These are phyloP conservation scores for Polysphondylium violaceum DNA, from an alignment of 78 protist genomes.

Conservation along the genomic window DNA sequence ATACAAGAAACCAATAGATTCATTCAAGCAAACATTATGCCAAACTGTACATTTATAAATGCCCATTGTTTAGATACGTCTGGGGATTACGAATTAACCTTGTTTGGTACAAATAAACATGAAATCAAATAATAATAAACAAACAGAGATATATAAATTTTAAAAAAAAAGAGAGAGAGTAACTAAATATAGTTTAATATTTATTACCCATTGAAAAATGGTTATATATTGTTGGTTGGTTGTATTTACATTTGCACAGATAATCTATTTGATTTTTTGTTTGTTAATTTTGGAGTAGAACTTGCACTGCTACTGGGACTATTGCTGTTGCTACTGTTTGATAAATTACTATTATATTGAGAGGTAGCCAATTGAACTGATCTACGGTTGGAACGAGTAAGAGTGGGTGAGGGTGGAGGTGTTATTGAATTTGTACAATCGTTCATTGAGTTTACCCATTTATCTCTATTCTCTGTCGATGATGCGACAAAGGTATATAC, in stretches of 20 bases:
- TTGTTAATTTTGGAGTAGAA: background rate
- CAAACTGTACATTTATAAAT: constrained; percentile 9
- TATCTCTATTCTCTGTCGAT: constrained; percentile 39
- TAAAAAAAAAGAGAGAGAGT: background rate
- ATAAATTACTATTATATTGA: too few species aligned
- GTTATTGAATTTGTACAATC: constrained; percentile 19
- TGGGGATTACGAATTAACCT: constrained; percentile 24
- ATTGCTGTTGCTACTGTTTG: background rate
- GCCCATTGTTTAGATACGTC: constrained; percentile 6
- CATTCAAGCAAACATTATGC: background rate
- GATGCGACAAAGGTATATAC: constrained; percentile 65
- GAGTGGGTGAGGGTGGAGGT: constrained; percentile 50
- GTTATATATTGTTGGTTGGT: too few species aligned
- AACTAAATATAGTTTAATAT: too few species aligned
- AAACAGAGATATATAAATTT: background rate
- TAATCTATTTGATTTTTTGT: background rate
- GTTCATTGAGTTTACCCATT: constrained; percentile 29
- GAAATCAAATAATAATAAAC: background rate
- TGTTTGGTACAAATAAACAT: constrained; percentile 29
- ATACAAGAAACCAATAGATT: background rate
- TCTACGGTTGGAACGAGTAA: background rate
- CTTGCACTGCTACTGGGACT: background rate
- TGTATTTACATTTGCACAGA: too few species aligned
- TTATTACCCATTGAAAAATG: too few species aligned
- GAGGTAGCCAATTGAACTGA: background rate